Evolutionary conservation across 306 rosid species (phyloP).

Genomic region (Malus fusca): DNA sequence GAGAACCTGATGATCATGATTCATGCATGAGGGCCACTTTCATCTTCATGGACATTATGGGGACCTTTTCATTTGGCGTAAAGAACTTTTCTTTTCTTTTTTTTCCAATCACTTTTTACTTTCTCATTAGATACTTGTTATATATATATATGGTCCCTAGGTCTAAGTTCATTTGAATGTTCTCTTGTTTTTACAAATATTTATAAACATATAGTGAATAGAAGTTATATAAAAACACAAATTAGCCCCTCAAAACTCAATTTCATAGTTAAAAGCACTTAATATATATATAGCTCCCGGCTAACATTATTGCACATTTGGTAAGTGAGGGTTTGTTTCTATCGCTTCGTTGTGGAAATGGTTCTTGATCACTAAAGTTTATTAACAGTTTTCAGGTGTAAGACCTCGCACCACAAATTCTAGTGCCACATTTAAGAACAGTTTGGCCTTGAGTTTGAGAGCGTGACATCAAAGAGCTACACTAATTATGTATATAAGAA

Average conservation of each 20-base stretch:
- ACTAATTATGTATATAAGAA: background rate
- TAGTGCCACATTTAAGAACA: no score
- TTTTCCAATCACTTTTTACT: constrained; percentile 21
- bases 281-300: background rate
- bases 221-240: no score
- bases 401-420: no score
- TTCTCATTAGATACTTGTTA: background rate
- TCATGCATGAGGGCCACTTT: constrained; percentile 30
- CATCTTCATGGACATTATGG: constrained; percentile 22
- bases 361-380: no score
- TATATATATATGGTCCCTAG: constrained; percentile 22
- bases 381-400: no score
- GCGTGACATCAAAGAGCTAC: background rate
- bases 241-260: background rate
- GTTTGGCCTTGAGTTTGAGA: no score
- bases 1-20: constrained; percentile 13
- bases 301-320: background rate
- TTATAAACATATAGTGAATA: background rate
- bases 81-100: constrained; percentile 27
- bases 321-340: background rate
- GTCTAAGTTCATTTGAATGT: background rate
- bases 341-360: no score
- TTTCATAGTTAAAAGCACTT: background rate
- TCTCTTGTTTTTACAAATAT: background rate
- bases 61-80: constrained; percentile 28